Evolutionary conservation across 495 filamentous ascomycete genomes (phyloP).

Genomic region (Tuber aestivum): DNA sequence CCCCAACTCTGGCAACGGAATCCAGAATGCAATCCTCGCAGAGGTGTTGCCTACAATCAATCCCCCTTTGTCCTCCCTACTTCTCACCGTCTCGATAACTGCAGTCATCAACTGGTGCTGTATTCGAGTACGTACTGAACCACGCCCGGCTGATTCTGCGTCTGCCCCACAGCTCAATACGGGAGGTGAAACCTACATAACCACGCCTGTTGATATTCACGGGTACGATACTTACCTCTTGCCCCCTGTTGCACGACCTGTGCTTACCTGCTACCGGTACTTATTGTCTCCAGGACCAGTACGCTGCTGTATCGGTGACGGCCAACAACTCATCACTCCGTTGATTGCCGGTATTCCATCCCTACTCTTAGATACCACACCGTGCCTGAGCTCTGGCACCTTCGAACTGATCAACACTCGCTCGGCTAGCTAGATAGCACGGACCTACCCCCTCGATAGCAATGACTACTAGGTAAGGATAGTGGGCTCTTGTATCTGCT

Average conservation of each 20-base stretch:
- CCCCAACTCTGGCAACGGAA: not conserved
- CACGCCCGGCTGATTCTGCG: not conserved
- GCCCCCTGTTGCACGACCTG: not conserved
- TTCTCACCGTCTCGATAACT: not conserved
- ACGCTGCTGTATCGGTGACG: not conserved
- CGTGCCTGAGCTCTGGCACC: not conserved
- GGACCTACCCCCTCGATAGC: not conserved
- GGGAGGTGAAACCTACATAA: not conserved
- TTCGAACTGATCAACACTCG: not conserved
- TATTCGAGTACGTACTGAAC: not conserved
- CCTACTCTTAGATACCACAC: not conserved
- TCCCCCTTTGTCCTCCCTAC: not conserved
- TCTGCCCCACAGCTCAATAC: not conserved
- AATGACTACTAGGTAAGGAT: constrained; percentile 20
- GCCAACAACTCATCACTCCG: constrained; percentile 1
- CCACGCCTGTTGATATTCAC: not conserved
- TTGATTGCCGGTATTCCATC: not conserved
- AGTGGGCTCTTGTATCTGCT: not conserved
- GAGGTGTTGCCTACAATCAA: not conserved
- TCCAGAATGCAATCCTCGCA: not conserved
- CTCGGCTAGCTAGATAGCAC: not conserved
- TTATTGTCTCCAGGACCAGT: not conserved
- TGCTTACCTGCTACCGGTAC: not conserved
- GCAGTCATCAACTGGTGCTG: not conserved
- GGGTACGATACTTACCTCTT: not conserved